A percentile compares a stretch with the other conserved stretches of the same genome.
phyloP scores from a whole-genome alignment of 805 yeast genomes.

The Candida stauntonica region DNA sequence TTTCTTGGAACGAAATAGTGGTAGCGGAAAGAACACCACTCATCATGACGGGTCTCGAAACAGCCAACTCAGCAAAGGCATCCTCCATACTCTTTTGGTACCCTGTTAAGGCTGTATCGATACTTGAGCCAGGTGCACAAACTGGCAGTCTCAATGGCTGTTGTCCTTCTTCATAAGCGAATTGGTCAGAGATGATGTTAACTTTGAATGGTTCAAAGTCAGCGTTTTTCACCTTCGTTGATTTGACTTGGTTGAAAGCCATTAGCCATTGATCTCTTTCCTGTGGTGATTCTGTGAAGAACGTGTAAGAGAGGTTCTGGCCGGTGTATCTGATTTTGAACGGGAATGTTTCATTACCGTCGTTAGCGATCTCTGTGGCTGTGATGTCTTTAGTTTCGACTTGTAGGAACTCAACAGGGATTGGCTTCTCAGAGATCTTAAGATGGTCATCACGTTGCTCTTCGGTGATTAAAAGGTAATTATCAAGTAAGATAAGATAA shows the following conservation, averaged over 20 bases:
- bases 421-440: constrained; percentile 52
- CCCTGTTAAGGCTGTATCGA: constrained; percentile 38
- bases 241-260: constrained; percentile 44
- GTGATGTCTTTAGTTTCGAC: constrained; percentile 41
- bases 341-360: constrained; percentile 23
- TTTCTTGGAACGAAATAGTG: constrained; percentile 41
- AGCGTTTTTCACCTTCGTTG: constrained; percentile 34
- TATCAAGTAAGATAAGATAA: constrained; percentile 59
- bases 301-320: constrained; percentile 48
- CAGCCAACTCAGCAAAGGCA: constrained; percentile 25
- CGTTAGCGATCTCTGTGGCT: constrained; percentile 1
- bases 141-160: constrained; percentile 49
- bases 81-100: constrained; percentile 28
- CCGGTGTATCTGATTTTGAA: constrained; percentile 59
- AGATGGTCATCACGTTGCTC: constrained; percentile 37
- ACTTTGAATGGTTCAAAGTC: constrained; percentile 52
- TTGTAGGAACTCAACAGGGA: constrained; percentile 54
- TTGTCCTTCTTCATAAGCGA: constrained; percentile 58
- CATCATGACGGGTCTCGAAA: constrained; percentile 30
- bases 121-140: constrained; percentile 47
- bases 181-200: constrained; percentile 51
- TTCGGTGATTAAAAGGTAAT: constrained; percentile 64
- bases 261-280: constrained; percentile 60
- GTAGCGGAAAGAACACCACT: constrained; percentile 41
- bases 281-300: constrained; percentile 40